Conservation (phyloP, 1,284 basidiomycete genomes). For the Hymenochaete sp. region DNA sequence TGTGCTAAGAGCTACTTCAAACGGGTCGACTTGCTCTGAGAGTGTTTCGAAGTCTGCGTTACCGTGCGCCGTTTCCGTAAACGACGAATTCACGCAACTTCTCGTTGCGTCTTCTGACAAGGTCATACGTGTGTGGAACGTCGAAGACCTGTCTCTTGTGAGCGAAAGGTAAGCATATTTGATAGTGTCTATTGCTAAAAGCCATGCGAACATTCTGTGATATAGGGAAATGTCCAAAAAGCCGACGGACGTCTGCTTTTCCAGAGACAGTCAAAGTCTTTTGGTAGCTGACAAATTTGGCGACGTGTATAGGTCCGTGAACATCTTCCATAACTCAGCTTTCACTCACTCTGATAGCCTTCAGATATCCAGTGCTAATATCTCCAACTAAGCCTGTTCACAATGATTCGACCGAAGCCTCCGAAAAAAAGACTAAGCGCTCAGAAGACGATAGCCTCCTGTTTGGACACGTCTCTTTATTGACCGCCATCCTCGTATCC, state of each 20-base stretch:
- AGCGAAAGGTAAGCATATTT: conserved; percentile 48
- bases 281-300: conserved; percentile 82
- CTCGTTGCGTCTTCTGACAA: conserved; percentile 76
- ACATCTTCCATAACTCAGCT: background rate
- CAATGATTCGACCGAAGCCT: conserved; percentile 6
- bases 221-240: conserved; percentile 69
- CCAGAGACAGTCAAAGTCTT: conserved; percentile 47
- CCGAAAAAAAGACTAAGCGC: conserved; percentile 18
- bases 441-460: conserved; percentile 57
- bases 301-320: conserved; percentile 62
- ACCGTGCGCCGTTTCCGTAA: conserved; percentile 53
- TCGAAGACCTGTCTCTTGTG: conserved; percentile 46
- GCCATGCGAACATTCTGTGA: conserved; percentile 18
- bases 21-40: conserved; percentile 28
- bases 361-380: conserved; percentile 58
- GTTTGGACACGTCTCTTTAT: conserved; percentile 78
- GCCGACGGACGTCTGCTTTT: conserved; percentile 57
- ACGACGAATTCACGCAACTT: conserved; percentile 39
- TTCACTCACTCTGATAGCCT: background rate
- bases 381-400: too few species aligned
- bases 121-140: conserved; percentile 61
- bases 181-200: background rate
- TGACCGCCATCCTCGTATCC: conserved; percentile 66
- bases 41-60: conserved; percentile 43
- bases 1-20: conserved; percentile 33